A percentile compares a stretch with the other conserved stretches of the same genome.
phyloP scores from a whole-genome alignment of 805 yeast genomes.

The Torulaspora maleeae region DNA sequence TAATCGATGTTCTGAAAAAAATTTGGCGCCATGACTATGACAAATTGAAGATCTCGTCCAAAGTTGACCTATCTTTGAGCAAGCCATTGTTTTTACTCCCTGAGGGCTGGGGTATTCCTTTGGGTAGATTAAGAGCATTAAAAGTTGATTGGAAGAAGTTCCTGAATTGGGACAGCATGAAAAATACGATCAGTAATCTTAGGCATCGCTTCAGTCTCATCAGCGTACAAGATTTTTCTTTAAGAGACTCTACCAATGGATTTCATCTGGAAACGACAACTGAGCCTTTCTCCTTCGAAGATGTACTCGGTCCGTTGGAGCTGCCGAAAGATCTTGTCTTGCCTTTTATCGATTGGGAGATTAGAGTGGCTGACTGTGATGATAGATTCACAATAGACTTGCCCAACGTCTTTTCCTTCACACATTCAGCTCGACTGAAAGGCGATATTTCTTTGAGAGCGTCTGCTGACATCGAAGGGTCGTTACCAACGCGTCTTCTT shows the following conservation, averaged over 20 bases:
- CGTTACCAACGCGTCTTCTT: constrained; percentile 26
- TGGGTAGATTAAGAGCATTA: constrained; percentile 15
- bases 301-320: constrained; percentile 16
- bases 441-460: constrained; percentile 8
- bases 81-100: constrained; percentile 11
- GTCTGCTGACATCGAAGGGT: constrained; percentile 20
- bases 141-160: constrained; percentile 23
- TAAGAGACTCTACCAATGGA: constrained; percentile 23
- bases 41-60: constrained; percentile 26
- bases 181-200: constrained; percentile 9
- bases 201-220: constrained; percentile 20
- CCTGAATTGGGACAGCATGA: constrained; percentile 17
- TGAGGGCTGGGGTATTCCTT: constrained; percentile 12
- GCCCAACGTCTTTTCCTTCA: constrained; percentile 22
- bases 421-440: constrained; percentile 10
- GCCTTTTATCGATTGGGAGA: constrained; percentile 39
- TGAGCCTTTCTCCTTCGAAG: constrained; percentile 23
- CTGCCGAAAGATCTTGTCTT: constrained; percentile 19
- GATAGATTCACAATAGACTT: constrained; percentile 29
- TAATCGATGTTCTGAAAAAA: constrained; percentile 26
- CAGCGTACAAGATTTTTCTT: constrained; percentile 22
- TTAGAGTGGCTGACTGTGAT: constrained; percentile 38
- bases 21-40: constrained; percentile 28
- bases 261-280: constrained; percentile 23
- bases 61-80: constrained; percentile 19